Evolutionary conservation across 1,284 basidiomycete species (phyloP).

Genomic region (Bondarzewia mesenterica): DNA sequence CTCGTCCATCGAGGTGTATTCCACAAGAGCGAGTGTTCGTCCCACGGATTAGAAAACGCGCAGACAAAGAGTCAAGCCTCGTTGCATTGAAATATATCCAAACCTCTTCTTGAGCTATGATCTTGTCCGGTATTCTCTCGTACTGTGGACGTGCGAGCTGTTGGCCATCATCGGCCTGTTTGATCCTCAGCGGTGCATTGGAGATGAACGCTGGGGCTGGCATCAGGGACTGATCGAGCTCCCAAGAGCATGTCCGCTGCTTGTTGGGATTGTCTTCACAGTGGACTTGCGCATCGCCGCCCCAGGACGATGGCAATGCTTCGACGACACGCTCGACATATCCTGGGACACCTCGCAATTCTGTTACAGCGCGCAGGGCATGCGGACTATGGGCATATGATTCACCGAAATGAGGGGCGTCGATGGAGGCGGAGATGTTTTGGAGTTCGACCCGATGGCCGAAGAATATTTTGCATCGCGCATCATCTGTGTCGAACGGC

Average conservation of each 20-base stretch:
- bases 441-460: constrained; percentile 46
- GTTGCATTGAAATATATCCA: constrained; percentile 23
- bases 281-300: constrained; percentile 12
- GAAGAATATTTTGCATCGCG: constrained; percentile 65
- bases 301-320: constrained; percentile 43
- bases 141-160: neutral
- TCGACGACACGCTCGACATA: constrained; percentile 40
- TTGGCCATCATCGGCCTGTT: neutral
- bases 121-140: neutral
- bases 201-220: constrained; percentile 17
- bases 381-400: neutral
- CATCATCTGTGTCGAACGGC: constrained; percentile 48
- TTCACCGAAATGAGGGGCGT: neutral
- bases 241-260: constrained; percentile 29
- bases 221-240: constrained; percentile 19
- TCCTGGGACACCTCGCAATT: constrained; percentile 37
- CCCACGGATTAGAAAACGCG: constrained; percentile 39
- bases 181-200: constrained; percentile 10
- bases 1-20: constrained; percentile 46
- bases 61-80: constrained; percentile 30
- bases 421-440: constrained; percentile 12
- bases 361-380: constrained; percentile 24
- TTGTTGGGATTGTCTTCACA: constrained; percentile 14
- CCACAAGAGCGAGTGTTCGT: constrained; percentile 58
- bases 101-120: neutral